A percentile compares a stretch with the other conserved stretches of the same genome.
Conservation (phyloP, 148 eudicot species). For the Nepenthes mirabilis region DNA sequence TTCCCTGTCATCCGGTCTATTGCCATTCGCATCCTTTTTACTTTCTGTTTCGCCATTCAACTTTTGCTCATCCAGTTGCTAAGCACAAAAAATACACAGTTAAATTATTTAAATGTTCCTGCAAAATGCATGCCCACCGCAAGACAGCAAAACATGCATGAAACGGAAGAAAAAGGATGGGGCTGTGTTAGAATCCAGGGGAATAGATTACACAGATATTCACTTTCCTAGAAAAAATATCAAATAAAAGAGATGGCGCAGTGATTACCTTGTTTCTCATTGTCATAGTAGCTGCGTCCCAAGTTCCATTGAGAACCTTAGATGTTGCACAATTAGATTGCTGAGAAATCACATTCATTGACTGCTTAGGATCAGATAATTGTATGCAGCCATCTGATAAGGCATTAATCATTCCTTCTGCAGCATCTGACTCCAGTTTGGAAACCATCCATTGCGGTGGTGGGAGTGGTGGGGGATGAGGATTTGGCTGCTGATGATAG, state of each 20-base stretch:
- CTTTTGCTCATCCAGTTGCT: conserved; percentile 30
- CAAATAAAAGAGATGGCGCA: neutral
- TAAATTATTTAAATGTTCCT: neutral
- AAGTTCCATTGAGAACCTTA: conserved; percentile 17
- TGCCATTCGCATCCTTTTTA: conserved; percentile 19
- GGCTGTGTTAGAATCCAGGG: neutral
- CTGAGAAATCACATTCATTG: conserved; percentile 24
- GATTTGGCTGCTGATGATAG: conserved; percentile 19
- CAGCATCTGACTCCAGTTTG: conserved; percentile 25
- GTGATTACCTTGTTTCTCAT: conserved; percentile 31
- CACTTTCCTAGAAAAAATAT: neutral
- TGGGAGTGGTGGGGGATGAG: conserved; percentile 84
- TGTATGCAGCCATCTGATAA: conserved; percentile 13
- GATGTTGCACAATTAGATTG: conserved; percentile 22
- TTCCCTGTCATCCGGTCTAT: conserved; percentile 36
- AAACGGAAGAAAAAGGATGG: neutral
- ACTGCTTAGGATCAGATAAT: conserved; percentile 19
- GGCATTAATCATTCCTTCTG: conserved; percentile 12
- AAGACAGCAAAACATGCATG: neutral
- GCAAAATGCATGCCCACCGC: neutral
- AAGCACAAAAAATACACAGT: conserved; percentile 5
- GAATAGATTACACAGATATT: neutral
- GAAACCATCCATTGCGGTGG: conserved; percentile 67
- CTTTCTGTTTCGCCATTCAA: conserved; percentile 14
- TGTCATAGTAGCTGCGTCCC: conserved; percentile 13